Conservation (phyloP, 768 basidiomycete species). For the Xerocomellus intermedius region DNA sequence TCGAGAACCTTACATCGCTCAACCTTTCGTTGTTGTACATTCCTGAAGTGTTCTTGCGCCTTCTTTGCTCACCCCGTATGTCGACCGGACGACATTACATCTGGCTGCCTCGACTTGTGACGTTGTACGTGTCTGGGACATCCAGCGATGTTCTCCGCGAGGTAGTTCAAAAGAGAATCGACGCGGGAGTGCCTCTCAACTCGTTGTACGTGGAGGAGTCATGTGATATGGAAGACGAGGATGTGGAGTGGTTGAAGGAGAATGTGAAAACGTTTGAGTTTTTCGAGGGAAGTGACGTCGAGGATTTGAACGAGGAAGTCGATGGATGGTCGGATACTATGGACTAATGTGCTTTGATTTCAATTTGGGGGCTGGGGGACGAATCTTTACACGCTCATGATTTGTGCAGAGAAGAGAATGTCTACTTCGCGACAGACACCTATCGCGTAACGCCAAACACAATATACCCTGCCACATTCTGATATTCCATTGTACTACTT, state of each 20-base stretch:
- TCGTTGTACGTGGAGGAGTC: slow-evolving; percentile 44
- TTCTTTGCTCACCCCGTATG: slow-evolving; percentile 8
- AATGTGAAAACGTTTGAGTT: slow-evolving; percentile 40
- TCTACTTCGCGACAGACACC: not conserved
- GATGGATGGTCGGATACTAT: too few relatives aligned
- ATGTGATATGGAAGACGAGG: slow-evolving; percentile 40
- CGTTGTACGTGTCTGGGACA: slow-evolving; percentile 46
- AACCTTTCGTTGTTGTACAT: slow-evolving; percentile 38
- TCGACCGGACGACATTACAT: not conserved
- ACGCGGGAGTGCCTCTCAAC: slow-evolving; percentile 45
- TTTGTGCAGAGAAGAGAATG: too few relatives aligned
- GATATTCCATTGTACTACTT: not conserved
- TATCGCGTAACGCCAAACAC: not conserved
- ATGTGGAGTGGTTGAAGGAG: slow-evolving; percentile 50
- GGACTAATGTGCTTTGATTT: too few relatives aligned
- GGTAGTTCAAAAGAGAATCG: slow-evolving; percentile 30
- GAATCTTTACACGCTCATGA: too few relatives aligned
- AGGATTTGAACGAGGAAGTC: too few relatives aligned
- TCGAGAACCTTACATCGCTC: slow-evolving; percentile 46
- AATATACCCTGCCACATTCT: too few relatives aligned
- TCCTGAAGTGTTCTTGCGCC: slow-evolving; percentile 25
- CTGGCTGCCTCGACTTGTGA: slow-evolving; percentile 52
- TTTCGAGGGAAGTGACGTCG: too few relatives aligned
- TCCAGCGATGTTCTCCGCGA: not conserved
- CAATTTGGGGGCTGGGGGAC: too few relatives aligned